phyloP scores from a whole-genome alignment of 2,329 filamentous ascomycete species.

The Penicillium aurantiogriseum region DNA sequence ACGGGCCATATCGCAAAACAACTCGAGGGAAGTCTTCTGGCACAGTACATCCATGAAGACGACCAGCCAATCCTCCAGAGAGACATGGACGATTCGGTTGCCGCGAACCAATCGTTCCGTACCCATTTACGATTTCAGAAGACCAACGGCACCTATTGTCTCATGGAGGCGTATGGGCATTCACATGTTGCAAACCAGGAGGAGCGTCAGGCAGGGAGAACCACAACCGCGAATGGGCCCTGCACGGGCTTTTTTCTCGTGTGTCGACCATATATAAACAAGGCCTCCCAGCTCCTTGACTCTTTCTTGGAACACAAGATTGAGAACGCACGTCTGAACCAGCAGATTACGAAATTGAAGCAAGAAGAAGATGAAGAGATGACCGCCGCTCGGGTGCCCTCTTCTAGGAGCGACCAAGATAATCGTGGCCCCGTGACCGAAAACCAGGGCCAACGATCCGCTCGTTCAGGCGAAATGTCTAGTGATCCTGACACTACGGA shows the following conservation, averaged over 20 bases:
- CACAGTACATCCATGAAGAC: conserved; percentile 80
- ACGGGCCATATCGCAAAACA: conserved; percentile 73
- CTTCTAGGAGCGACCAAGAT: conserved; percentile 28
- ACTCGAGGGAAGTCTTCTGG: conserved; percentile 71
- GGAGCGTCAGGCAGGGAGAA: conserved; percentile 58
- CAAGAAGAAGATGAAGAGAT: conserved; percentile 80
- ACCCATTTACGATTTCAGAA: conserved; percentile 84
- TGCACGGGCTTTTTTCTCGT: conserved; percentile 94
- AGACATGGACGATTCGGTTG: conserved; percentile 86
- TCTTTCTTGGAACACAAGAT: conserved; percentile 96
- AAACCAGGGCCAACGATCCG: neutral
- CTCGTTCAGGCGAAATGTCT: neutral
- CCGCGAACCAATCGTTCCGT: conserved; percentile 72
- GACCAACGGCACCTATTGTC: conserved; percentile 69
- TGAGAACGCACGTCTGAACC: conserved; percentile 83
- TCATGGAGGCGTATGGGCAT: conserved; percentile 91
- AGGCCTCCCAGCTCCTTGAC: conserved; percentile 79
- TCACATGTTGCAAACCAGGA: conserved; percentile 73
- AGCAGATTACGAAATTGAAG: conserved; percentile 80
- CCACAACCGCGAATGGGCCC: conserved; percentile 63
- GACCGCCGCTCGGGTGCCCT: conserved; percentile 63
- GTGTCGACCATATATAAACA: conserved; percentile 84
- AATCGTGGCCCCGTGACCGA: neutral
- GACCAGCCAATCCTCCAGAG: conserved; percentile 79
- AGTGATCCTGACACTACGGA: conserved; percentile 29